Base-by-base conservation (phyloP, 495 filamentous ascomycete genomes). In the Penicillium roqueforti region DNA sequence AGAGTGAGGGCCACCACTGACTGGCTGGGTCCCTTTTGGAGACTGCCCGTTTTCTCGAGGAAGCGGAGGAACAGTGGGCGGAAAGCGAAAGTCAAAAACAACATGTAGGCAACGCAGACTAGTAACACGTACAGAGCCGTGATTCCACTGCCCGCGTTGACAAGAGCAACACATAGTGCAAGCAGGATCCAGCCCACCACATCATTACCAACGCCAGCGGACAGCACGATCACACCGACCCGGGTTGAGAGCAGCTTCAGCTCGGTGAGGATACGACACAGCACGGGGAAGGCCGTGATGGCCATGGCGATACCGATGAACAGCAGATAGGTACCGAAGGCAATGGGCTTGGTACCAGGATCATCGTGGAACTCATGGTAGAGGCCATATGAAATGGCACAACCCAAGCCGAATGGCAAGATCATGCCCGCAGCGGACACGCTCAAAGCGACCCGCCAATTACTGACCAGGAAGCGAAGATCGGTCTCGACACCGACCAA, bases 251-350 rank as follows among this genome's bases (percentile, higher is more conserved):
- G 82, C 44, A 98, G 76, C 57, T 97, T 95, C 56, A 97, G 78
- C 71, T 97, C 93, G 6, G 89, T 91, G 54, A 98, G 73, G 54
- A 98, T 98, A 55, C 93, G 88, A 64, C 92, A 96, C 20, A 97
- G 81, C 1, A 98, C 92, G 0, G 92, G 92, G 63, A 98, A 98
- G 28, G 92, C 93, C 5, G 93, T 98, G 65, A 98, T 98, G 9
- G 90, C 86, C 74, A 98, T 85, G 3, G 93, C 93, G 38, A 95
- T 89, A 64, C 91, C 93, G 59, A 98, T 88, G 68, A 98, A 98
- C 25, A 98, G 82, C 64, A 91, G 83, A 63, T 88, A 98, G 14
- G 88, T 83, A 8, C 87, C 88, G 61, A 97, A 96, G 31, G 68
- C 69, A 41, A 96, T 87, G 1, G 76, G 76, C 4, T 81, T 78